Percentiles rank a stretch among this genome's conserved stretches.
phyloP scores from a whole-genome alignment of 2,329 filamentous ascomycete species.

The Pseudopyrenochaeta lycopersici region DNA sequence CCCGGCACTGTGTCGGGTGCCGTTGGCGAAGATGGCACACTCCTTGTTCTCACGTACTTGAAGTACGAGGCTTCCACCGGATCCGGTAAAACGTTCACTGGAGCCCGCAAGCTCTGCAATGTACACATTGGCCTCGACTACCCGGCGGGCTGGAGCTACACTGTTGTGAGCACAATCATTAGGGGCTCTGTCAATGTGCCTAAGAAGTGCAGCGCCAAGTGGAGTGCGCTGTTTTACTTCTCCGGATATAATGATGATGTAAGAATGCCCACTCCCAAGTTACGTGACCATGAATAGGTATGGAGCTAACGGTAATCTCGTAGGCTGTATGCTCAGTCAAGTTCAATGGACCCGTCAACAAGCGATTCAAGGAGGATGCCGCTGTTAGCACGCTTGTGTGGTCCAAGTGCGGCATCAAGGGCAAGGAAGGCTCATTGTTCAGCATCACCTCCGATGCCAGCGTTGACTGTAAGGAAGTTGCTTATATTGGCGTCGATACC shows the following conservation, averaged over 20 bases:
- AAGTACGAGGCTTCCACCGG: conserved; percentile 18
- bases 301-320: neutral
- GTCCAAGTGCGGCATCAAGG: conserved; percentile 20
- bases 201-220: conserved; percentile 6
- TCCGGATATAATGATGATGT: conserved; percentile 15
- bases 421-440: conserved; percentile 13
- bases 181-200: conserved; percentile 20
- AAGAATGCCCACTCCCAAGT: neutral
- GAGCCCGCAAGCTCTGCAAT: conserved; percentile 24
- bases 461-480: conserved; percentile 16
- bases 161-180: conserved; percentile 16
- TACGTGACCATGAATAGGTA: neutral
- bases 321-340: neutral
- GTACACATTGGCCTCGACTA: conserved; percentile 20
- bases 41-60: conserved; percentile 20
- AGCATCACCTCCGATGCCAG: conserved; percentile 21
- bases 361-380: conserved; percentile 4
- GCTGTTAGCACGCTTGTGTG: conserved; percentile 16
- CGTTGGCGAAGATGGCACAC: conserved; percentile 13
- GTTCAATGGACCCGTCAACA: neutral
- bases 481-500: conserved; percentile 20
- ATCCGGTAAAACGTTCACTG: conserved; percentile 5
- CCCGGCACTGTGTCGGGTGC: conserved; percentile 12
- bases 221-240: conserved; percentile 17
- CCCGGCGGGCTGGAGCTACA: conserved; percentile 19